Evolutionary conservation across 306 rosid species (phyloP).

Genomic region (Inga laurina): DNA sequence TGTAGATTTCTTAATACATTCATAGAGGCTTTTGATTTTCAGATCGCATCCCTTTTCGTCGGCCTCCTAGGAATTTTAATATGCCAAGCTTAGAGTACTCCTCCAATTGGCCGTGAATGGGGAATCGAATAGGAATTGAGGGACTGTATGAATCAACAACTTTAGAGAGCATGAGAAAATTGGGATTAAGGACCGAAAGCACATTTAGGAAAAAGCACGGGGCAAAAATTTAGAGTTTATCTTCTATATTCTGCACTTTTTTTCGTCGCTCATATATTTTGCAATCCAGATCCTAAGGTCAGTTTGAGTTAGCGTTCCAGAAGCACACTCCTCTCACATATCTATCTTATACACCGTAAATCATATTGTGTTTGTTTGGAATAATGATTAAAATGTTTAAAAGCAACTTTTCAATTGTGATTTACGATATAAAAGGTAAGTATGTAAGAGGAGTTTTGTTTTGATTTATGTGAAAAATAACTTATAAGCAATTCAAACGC

Average conservation of each 20-base stretch:
- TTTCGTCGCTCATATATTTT: not conserved
- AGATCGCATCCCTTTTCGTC: conserved; percentile 13
- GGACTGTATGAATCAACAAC: not conserved
- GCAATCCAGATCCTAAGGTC: not conserved
- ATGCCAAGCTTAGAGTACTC: not conserved
- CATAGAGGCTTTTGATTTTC: conserved; percentile 32
- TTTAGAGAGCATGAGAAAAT: not conserved
- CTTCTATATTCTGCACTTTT: not conserved
- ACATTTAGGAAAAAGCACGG: not conserved
- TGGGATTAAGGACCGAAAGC: not conserved
- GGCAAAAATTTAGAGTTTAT: not conserved
- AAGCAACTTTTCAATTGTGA: too few species aligned
- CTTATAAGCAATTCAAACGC: too few species aligned
- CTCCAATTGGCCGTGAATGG: not conserved
- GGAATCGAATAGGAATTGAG: not conserved
- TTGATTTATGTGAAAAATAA: too few species aligned
- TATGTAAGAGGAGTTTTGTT: too few species aligned
- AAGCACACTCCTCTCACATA: too few species aligned
- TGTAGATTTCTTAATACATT: conserved; percentile 37
- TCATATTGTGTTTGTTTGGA: too few species aligned
- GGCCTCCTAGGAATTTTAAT: not conserved
- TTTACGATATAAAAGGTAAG: too few species aligned
- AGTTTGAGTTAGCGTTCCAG: too few species aligned
- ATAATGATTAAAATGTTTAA: too few species aligned
- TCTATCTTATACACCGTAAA: too few species aligned